These are phyloP conservation scores for Fonsecaea erecta DNA, from an alignment of 2,329 filamentous ascomycete species.

Conservation along the genomic window DNA sequence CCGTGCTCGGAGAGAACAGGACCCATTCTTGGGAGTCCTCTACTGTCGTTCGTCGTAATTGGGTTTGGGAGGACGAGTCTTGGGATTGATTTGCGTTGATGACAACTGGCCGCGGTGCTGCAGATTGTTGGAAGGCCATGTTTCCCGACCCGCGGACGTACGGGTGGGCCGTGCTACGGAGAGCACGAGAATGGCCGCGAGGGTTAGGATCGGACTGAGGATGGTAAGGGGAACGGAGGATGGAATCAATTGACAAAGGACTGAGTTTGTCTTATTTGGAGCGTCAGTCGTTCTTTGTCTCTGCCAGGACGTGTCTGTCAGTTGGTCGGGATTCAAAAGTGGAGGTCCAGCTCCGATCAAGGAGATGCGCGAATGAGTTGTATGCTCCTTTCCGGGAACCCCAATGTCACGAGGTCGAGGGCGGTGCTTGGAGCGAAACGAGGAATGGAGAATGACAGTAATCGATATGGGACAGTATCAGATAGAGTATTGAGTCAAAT, in stretches of 20 bases:
- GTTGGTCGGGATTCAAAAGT: slow-evolving; percentile 7
- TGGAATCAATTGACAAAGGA: slow-evolving; percentile 1
- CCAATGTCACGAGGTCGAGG: slow-evolving; percentile 3
- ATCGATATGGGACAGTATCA: background rate
- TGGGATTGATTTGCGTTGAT: slow-evolving; percentile 27
- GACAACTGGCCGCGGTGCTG: slow-evolving; percentile 30
- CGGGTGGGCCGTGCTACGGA: slow-evolving; percentile 24
- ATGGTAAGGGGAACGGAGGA: background rate
- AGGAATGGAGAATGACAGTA: background rate
- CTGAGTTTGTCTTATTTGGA: slow-evolving; percentile 9
- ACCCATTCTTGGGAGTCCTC: slow-evolving; percentile 93
- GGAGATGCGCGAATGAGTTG: slow-evolving; percentile 16
- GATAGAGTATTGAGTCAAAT: background rate
- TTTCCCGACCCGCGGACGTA: slow-evolving; percentile 28
- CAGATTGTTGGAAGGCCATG: slow-evolving; percentile 36
- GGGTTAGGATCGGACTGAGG: background rate
- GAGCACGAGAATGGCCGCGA: slow-evolving; percentile 21
- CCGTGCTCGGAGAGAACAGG: slow-evolving; percentile 79
- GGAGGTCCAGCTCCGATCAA: slow-evolving; percentile 28
- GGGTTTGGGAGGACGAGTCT: slow-evolving; percentile 38
- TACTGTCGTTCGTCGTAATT: slow-evolving; percentile 22
- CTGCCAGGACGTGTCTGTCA: slow-evolving; percentile 1
- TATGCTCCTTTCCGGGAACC: slow-evolving; percentile 15
- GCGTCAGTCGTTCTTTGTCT: slow-evolving; percentile 16
- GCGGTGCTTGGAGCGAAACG: background rate